Percentiles rank a stretch among this genome's conserved stretches.
Evolutionary conservation across 148 eudicot species (phyloP).

Genomic region (Camellia lanceoleosa): DNA sequence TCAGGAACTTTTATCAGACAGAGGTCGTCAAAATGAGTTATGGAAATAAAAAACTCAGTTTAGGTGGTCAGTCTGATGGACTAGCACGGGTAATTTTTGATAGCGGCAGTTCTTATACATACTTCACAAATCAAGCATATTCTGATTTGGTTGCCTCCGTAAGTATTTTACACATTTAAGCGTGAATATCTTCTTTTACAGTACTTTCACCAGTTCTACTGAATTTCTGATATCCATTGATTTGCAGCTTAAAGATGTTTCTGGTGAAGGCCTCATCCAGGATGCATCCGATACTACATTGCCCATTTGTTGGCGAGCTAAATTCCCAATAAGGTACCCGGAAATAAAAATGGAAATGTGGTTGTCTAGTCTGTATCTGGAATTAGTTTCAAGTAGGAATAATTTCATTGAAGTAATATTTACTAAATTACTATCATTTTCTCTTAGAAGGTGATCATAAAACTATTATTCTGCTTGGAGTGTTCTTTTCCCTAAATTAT

Average conservation of each 20-base stretch:
- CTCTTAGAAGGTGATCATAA: background rate
- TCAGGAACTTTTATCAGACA: conserved; percentile 47
- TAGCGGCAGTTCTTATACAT: conserved; percentile 64
- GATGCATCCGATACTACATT: conserved; percentile 49
- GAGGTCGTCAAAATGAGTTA: conserved; percentile 37
- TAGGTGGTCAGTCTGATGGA: conserved; percentile 24
- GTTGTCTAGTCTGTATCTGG: background rate
- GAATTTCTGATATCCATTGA: background rate
- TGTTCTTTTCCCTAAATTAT: too few species aligned
- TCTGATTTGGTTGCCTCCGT: conserved; percentile 40
- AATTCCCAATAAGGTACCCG: conserved; percentile 49
- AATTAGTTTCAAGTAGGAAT: background rate
- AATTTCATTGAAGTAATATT: background rate
- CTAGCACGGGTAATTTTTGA: conserved; percentile 41
- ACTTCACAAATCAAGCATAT: conserved; percentile 50
- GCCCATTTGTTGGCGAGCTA: conserved; percentile 61
- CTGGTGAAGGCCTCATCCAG: conserved; percentile 32
- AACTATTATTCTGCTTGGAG: too few species aligned
- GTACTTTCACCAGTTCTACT: background rate
- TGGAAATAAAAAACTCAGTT: conserved; percentile 35
- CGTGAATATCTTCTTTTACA: background rate
- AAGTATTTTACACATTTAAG: conserved; percentile 22
- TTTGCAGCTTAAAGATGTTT: conserved; percentile 39
- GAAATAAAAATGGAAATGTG: background rate
- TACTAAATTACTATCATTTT: too few species aligned